These are phyloP conservation scores for Anisodus tanguticus DNA, from an alignment of 257 asterid species.

Conservation along the genomic window DNA sequence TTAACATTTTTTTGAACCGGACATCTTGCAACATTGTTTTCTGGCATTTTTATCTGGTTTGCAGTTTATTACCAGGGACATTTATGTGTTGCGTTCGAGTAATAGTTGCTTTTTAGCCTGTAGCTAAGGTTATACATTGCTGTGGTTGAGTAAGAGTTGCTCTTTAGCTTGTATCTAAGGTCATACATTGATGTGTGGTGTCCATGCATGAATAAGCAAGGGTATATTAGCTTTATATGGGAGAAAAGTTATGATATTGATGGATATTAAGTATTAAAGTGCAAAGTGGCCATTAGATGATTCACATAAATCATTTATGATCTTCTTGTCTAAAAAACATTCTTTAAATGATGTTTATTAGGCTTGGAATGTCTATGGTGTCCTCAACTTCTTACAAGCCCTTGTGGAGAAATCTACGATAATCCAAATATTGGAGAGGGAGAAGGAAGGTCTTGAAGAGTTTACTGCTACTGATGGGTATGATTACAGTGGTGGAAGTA, in stretches of 20 bases:
- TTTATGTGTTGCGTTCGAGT: not conserved
- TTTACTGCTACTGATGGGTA: conserved; percentile 95
- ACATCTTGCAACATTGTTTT: not conserved
- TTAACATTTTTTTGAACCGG: not conserved
- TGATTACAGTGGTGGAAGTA: conserved; percentile 95
- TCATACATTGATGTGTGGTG: not conserved
- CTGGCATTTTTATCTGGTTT: not conserved
- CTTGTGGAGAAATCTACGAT: conserved; percentile 90
- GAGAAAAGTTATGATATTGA: not conserved
- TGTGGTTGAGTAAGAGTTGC: not conserved
- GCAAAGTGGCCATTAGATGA: not conserved
- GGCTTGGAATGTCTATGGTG: conserved; percentile 99
- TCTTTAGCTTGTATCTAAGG: not conserved
- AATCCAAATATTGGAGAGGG: conserved; percentile 82
- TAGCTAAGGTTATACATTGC: not conserved
- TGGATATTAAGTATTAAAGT: not conserved
- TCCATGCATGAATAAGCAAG: not conserved
- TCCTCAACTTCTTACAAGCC: conserved; percentile 90
- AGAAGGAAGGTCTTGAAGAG: conserved; percentile 90
- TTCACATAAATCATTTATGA: not conserved
- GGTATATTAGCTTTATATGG: not conserved
- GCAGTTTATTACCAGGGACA: conserved; percentile 7
- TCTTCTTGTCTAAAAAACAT: not conserved
- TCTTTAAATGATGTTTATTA: conserved; percentile 36
- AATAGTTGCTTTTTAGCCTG: not conserved